Evolutionary conservation across 1,284 basidiomycete species (phyloP).

Genomic region (Hortiboletus rubellus): DNA sequence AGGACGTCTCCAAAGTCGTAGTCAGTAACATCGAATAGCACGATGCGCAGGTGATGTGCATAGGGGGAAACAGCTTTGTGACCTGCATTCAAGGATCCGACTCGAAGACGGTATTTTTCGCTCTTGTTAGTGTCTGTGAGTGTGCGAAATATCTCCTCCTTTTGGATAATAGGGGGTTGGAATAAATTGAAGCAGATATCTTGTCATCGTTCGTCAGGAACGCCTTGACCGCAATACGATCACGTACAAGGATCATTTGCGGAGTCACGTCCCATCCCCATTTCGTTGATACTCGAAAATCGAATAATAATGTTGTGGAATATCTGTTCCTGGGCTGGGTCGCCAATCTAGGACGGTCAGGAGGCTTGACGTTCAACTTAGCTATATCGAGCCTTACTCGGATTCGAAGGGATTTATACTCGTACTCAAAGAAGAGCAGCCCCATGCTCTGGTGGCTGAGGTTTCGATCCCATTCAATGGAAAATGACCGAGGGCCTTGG

Average conservation of each 20-base stretch:
- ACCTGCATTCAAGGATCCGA: conserved; percentile 54
- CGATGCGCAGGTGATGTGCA: conserved; percentile 61
- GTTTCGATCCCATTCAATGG: conserved; percentile 59
- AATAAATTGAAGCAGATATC: conserved; percentile 63
- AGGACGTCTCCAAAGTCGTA: conserved; percentile 39
- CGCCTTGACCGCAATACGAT: conserved; percentile 4
- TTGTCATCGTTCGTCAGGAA: conserved; percentile 26
- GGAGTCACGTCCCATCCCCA: conserved; percentile 57
- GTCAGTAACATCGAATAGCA: conserved; percentile 45
- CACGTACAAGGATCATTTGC: conserved; percentile 41
- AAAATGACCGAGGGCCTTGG: conserved; percentile 53
- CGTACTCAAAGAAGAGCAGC: conserved; percentile 61
- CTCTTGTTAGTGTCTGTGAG: conserved; percentile 40
- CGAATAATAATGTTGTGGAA: conserved; percentile 53
- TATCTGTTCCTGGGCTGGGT: conserved; percentile 48
- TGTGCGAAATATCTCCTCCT: conserved; percentile 54
- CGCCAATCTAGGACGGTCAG: conserved; percentile 48
- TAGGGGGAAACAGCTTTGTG: conserved; percentile 61
- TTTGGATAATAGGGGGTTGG: conserved; percentile 60
- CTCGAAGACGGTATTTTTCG: conserved; percentile 49
- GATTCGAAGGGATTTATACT: conserved; percentile 62
- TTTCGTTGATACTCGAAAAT: conserved; percentile 58
- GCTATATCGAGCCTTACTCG: conserved; percentile 39
- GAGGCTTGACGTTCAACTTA: background rate
- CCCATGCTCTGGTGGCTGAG: conserved; percentile 47